Evolutionary conservation across 2,329 filamentous ascomycete genomes (phyloP), one percentile per base, ranked within the genome.

Genomic region (Lecanicillium sp.): DNA sequence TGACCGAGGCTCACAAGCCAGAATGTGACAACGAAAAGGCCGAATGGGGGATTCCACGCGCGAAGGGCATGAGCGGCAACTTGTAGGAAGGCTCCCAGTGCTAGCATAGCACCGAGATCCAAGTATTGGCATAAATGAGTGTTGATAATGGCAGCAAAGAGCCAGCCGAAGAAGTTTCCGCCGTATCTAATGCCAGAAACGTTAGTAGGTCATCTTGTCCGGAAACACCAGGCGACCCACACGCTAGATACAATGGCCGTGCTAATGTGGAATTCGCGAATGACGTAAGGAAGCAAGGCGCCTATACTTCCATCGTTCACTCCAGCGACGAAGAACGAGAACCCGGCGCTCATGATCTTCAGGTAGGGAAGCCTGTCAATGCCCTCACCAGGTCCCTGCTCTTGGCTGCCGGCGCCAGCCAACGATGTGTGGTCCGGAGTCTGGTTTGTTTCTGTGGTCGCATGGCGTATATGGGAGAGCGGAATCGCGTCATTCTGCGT

Each of bases 291-390:
- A 2, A 82, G 70, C 12, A 84, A 46, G 2, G 79, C 68, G 3
- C 79, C 79, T 1, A 82, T 60, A 43, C 71, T 79, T 22, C 79
- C 79, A 51, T 83, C 79, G 41, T 81, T 83, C 34, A 75, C 64
- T 0, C 79, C 79, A 0, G 79, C 76, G 20, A 78, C 74, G 49
- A 83, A 80, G 59, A 82, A 83, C 0, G 75, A 77, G 45, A 80
- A 72, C 1, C 69, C 71, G 3, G 72, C 68, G 31, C 72, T 72
- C 28, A 71, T 39, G 3, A 81, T 55, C 50, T 76, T 79, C 27
- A 73, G 43, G 15, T 61, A 44, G 13, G 53, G 48, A 30, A 43
- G 27, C 36, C 39, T 33, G 44, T 49, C 49, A 37, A 57, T n/a
- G 30, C 30, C 12, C 15, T 22, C 7, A 7, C 22, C 7, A 7